Evolutionary conservation across 1,139 yeast species (phyloP), one percentile per base, ranked within the genome.

Genomic region (Taiozyma sp.): DNA sequence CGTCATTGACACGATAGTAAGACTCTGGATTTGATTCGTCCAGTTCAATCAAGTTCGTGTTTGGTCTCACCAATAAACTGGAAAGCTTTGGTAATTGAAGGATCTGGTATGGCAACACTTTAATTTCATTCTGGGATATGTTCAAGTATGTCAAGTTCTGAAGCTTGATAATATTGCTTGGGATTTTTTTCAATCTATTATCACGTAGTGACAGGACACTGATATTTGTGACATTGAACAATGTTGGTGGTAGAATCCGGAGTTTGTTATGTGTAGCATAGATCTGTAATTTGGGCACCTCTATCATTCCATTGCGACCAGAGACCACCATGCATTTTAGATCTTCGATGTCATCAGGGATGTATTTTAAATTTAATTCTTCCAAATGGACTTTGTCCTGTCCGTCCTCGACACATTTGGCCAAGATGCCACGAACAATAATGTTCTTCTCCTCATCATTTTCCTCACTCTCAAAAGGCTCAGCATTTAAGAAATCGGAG

Each of bases 301-400:
- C 66, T 9, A 72, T 62, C 35, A 72, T 37, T 1, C 71, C 70
- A n/a, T 63, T 62, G 3, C 62, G 56, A 4, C 68, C 71, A 53
- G 71, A 68, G 11, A 72, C 63, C 9, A 79, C 78, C 56, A 80
- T 66, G 50, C 79, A 72, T 54, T 72, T 70, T 56, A 82, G 66
- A 59, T 83, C 88, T 30, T 69, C 73, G 47, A 82, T 70, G 50
- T 80, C 84, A 44, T 72, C 75, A 0, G 89, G 88, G 3, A 83
- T 64, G 6, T 69, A 67, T 7, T 62, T 65, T 44, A 82, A 62
- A 0, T 69, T 71, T 57, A 76, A 59, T 19, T 68, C 63, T 47
- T 79, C 81, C 39, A 82, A 60, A 47, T 71, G 67, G 4, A 81
- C 65, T 28, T 62, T 65, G 1, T 71, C 58, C 19, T 52, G 50